Evolutionary conservation across 139 green algal genomes (phyloP), one percentile per base, ranked within the genome.

Genomic region (Parachlorella kessleri): DNA sequence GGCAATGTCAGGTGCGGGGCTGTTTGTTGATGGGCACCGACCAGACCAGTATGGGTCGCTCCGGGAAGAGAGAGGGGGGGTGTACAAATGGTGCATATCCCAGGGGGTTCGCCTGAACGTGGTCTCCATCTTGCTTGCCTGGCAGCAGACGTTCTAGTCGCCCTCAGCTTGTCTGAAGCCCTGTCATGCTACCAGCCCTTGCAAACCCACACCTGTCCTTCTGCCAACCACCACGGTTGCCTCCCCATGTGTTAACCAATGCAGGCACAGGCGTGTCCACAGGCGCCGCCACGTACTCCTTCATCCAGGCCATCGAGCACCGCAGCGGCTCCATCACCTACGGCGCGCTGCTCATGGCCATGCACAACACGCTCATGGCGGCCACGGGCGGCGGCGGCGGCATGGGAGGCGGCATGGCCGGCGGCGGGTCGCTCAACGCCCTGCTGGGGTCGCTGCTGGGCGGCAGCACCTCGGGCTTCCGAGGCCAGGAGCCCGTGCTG

Each of bases 231-330:
- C n/a, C n/a, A n/a, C n/a, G n/a, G n/a, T n/a, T n/a, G n/a, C n/a
- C n/a, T n/a, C n/a, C n/a, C n/a, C n/a, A n/a, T n/a, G n/a, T n/a
- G n/a, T n/a, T n/a, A n/a, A n/a, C n/a, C n/a, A n/a, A 28, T 41
- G 63, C 81, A 82, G 70, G 87, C 84, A 66, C 87, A 59, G 48
- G 69, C 36, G 79, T 87, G 24, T 88, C 91, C 74, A 96, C 93
- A 1, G 93, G 93, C 2, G 93, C 92, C 18, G 92, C 91, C 54
- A 96, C 92, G 26, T 96, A 90, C 73, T 80, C 80, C 38, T 96
- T 97, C 84, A 96, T 97, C 42, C 81, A 95, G 70, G 89, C 87
- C 28, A 81, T 92, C 3, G 83, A 88, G 70, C 74, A 48, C n/a
- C 30, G 38, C 3, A 75, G 83, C 38, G 73, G 73, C 28, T 76